Percentiles rank a stretch among this genome's conserved stretches.
phyloP scores from a whole-genome alignment of 2,329 filamentous ascomycete genomes.

The Talaromyces atroroseus region DNA sequence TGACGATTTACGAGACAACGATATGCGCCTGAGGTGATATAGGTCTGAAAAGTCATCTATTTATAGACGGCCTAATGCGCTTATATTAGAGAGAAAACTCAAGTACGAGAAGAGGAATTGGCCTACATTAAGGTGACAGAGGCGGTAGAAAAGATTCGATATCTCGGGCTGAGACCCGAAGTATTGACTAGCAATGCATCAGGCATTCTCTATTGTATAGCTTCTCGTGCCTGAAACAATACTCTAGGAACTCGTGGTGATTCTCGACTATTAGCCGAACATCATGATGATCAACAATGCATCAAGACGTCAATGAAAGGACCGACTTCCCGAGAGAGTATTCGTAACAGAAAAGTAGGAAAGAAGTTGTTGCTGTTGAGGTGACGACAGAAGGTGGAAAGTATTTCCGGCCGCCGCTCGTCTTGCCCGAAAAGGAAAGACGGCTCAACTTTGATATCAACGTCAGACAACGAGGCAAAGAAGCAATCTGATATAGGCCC shows the following conservation, averaged over 20 bases:
- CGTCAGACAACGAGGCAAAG: neutral
- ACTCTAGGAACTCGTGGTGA: neutral
- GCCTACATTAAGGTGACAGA: neutral
- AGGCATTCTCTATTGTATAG: no score
- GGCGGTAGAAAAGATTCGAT: neutral
- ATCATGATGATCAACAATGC: neutral
- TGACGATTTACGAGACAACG: neutral
- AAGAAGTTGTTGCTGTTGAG: neutral
- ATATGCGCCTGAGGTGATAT: neutral
- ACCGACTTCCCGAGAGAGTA: neutral
- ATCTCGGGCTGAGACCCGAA: neutral
- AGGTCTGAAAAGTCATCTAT: neutral
- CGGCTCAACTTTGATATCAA: constrained; percentile 1
- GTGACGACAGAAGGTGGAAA: neutral
- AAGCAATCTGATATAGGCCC: neutral
- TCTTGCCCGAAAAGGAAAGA: constrained; percentile 3
- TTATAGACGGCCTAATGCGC: neutral
- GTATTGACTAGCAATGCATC: neutral
- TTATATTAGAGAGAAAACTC: neutral
- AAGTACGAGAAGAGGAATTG: neutral
- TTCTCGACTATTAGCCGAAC: neutral
- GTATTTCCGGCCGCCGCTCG: neutral
- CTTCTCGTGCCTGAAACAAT: no score
- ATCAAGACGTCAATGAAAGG: neutral
- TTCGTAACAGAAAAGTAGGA: neutral